Base-by-base conservation (phyloP, 208 protist species). In the Trypanosoma cruzi region DNA sequence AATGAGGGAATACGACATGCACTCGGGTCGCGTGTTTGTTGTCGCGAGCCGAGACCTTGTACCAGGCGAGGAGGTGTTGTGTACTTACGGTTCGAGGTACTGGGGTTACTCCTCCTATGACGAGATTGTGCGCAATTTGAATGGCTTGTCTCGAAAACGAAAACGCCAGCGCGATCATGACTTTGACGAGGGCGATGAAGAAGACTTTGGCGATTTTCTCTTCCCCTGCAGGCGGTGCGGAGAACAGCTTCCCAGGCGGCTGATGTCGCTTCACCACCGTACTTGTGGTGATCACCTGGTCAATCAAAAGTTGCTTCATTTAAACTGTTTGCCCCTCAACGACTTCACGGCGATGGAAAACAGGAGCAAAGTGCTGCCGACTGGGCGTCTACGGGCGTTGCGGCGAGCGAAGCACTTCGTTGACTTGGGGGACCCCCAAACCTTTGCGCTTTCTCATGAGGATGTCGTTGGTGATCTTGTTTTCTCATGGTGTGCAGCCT, bases 1-100 rank as follows among this genome's bases (percentile, higher is more conserved):
- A 58, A 82, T 96, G 71, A 86, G 86, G 76, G 91, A 96, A 71
- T 96, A 93, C 72, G 73, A 84, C n/a, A 44, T 70, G 29, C 78
- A 82, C 50, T 75, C 87, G 0, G 88, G 88, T 2, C 86, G 91
- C 20, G 91, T 94, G 24, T 96, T 96, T 68, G 74, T 96, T 20
- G 84, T 89, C 13, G 87, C 88, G 0, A 76, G 75, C 8, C 85
- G 91, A 36, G 88, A 94, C 64, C 80, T 96, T 22, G 26, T 57
- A 4, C 87, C 88, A 2, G 77, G 80, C 2, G 91, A 96, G 64
- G 91, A 96, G 75, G 53, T 96, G 36, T 87, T 94, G 50, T 85
- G 85, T 22, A 73, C 90, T 3, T 96, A 96, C 75, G 91, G 91
- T 22, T 84, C 88, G 28, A 85, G 77, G 28, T 96, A 96, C 81